These are phyloP conservation scores for Bombardia bombarda DNA, from an alignment of 495 filamentous ascomycete species.

Conservation along the genomic window DNA sequence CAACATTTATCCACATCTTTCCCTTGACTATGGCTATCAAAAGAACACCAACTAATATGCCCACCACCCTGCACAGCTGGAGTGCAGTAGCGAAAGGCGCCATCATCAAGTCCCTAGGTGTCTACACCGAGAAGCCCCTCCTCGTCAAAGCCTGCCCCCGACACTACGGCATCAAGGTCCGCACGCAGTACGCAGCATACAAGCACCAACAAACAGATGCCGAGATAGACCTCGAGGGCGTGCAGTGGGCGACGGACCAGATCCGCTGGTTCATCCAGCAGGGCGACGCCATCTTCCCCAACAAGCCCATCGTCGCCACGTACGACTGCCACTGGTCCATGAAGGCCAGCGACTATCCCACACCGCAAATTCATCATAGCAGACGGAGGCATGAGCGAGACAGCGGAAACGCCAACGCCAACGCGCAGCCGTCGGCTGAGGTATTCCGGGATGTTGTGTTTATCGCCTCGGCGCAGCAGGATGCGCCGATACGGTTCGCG, in stretches of 20 bases:
- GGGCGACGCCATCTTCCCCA: constrained; percentile 20
- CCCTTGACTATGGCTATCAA: too few species aligned
- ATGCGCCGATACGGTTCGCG: constrained; percentile 10
- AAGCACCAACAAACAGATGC: constrained; percentile 6
- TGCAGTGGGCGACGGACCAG: constrained; percentile 17
- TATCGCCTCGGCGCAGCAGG: constrained; percentile 10
- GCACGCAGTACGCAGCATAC: constrained; percentile 7
- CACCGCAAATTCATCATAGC: not conserved
- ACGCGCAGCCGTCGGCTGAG: not conserved
- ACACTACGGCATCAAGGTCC: constrained; percentile 22
- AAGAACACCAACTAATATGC: not conserved
- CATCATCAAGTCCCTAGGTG: constrained; percentile 21
- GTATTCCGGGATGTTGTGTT: constrained; percentile 16
- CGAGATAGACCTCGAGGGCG: constrained; percentile 12
- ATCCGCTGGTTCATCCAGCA: constrained; percentile 20
- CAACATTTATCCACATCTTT: not conserved
- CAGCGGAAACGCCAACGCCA: not conserved
- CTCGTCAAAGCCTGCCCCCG: constrained; percentile 15
- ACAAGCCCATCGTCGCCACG: constrained; percentile 5
- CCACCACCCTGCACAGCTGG: constrained; percentile 15
- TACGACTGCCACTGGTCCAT: constrained; percentile 17
- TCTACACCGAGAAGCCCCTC: constrained; percentile 14
- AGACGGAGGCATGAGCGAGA: too few species aligned
- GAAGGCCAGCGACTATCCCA: constrained; percentile 11
- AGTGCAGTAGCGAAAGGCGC: constrained; percentile 23